A percentile compares a stretch with the other conserved stretches of the same genome.
These are phyloP conservation scores for maize (Zea mays) DNA, from an alignment of 176 grass and related monocot genomes.

Conservation along the genomic window DNA sequence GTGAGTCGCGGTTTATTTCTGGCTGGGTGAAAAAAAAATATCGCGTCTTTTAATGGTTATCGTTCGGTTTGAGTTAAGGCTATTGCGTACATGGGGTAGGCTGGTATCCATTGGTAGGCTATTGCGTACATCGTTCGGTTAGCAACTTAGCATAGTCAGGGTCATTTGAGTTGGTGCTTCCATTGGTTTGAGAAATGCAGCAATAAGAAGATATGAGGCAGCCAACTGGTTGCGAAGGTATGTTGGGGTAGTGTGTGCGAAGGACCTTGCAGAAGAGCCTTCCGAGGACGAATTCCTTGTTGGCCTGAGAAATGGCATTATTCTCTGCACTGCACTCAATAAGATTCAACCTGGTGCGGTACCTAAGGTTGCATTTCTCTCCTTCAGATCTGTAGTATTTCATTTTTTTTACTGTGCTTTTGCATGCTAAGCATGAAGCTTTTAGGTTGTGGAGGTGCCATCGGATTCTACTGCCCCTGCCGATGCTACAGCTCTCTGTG, in stretches of 20 bases:
- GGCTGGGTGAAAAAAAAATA: neutral
- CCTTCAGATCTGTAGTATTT: constrained; percentile 32
- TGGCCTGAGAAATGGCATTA: constrained; percentile 85
- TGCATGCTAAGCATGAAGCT: constrained; percentile 27
- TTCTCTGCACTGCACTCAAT: constrained; percentile 92
- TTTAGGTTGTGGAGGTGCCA: constrained; percentile 86
- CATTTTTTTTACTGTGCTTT: constrained; percentile 23
- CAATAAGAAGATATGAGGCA: constrained; percentile 79
- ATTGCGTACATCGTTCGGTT: neutral
- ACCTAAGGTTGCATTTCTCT: constrained; percentile 59
- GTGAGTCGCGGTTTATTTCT: constrained; percentile 35
- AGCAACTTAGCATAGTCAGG: constrained; percentile 2
- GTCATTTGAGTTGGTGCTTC: neutral
- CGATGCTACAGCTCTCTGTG: constrained; percentile 72
- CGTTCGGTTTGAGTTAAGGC: neutral
- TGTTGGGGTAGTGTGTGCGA: constrained; percentile 63
- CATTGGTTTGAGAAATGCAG: constrained; percentile 49
- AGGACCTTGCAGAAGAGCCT: constrained; percentile 80
- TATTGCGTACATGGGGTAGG: neutral
- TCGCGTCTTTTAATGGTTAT: neutral
- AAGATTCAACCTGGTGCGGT: constrained; percentile 76
- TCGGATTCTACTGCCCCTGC: constrained; percentile 46
- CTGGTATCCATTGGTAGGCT: too few species aligned
- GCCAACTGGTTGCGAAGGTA: constrained; percentile 74
- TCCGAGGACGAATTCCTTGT: constrained; percentile 84